phyloP scores from a whole-genome alignment of 208 protist genomes.

The Wallacemonas sp. region DNA sequence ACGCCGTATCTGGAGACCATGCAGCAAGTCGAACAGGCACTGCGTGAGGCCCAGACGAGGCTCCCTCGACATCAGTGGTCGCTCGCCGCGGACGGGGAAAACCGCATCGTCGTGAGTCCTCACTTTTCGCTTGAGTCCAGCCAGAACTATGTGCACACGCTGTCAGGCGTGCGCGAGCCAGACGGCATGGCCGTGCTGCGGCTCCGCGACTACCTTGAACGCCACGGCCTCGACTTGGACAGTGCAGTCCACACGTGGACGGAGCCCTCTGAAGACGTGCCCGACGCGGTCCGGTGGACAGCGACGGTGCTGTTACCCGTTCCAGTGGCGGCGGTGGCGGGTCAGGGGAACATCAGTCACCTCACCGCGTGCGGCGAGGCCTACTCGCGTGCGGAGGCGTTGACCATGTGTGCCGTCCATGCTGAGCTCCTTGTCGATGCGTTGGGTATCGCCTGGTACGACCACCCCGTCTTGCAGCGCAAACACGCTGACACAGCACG shows the following conservation, averaged over 20 bases:
- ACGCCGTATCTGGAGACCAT: constrained; percentile 3
- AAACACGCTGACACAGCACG: constrained; percentile 74
- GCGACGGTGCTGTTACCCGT: constrained; percentile 37
- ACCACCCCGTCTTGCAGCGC: constrained; percentile 64
- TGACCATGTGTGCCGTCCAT: constrained; percentile 79
- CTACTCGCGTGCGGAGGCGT: constrained; percentile 55
- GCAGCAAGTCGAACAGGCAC: background rate
- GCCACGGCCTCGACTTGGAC: constrained; percentile 72
- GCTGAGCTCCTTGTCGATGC: constrained; percentile 83
- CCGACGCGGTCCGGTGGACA: constrained; percentile 21
- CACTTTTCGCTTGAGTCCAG: constrained; percentile 20
- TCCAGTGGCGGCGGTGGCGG: constrained; percentile 14
- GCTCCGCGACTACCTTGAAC: constrained; percentile 85
- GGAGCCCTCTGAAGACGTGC: background rate
- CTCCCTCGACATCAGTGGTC: constrained; percentile 63
- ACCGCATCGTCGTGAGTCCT: constrained; percentile 72
- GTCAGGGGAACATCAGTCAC: too few relatives aligned
- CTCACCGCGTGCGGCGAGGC: constrained; percentile 82
- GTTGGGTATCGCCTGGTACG: constrained; percentile 71
- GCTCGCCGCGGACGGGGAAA: constrained; percentile 54
- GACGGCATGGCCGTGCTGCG: constrained; percentile 51
- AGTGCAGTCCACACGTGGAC: constrained; percentile 15
- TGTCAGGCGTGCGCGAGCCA: constrained; percentile 63
- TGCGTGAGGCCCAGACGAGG: constrained; percentile 23
- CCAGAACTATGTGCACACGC: constrained; percentile 79